Base-by-base conservation (phyloP, 345 rosid genomes). In the Camelina hispida region DNA sequence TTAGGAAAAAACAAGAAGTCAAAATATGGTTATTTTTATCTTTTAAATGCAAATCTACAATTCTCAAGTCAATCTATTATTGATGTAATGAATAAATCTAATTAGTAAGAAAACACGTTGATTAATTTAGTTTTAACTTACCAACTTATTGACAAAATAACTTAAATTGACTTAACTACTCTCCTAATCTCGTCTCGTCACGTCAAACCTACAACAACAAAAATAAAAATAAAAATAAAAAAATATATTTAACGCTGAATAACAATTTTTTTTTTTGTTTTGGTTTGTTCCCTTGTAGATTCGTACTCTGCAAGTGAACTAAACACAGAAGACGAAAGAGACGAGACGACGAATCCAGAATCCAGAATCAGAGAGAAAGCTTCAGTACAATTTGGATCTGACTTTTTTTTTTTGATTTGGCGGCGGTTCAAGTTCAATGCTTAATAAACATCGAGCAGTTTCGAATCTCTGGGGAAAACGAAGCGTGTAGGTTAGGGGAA, bases 401-500 rank as follows among this genome's bases (percentile, higher is more conserved):
- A 72, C 5, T 28, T 20, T 56, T 48, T 63, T 20, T 20, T 20
- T 20, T 20, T 20, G 80, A 71, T 37, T 66, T 34, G 3, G 23
- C 22, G 25, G 37, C 22, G 18, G 2, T 74, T 74, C 37, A 8
- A 46, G 20, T 65, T 66, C 40, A 72, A 54, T 53, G 69, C 22
- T 52, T 18, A 46, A 43, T 1, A 37, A 8, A 63, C n/a, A 42
- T 35, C 65, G 17, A 56, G 23, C 40, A n/a, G 57, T 3, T 73
- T 74, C 40, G 67, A 66, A 53, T 52, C 69, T 52, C 47, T 9
- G 35, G 13, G 58, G 37, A 52, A 67, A 14, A 59, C 52, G 62
- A 69, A 74, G 79, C 71, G 81, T 79, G 50, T 73, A 67, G 71
- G 66, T 58, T 10, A 75, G 82, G 73, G 66, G 37, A 44, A 28